Evolutionary conservation across 2,329 filamentous ascomycete genomes (phyloP), one percentile per base, ranked within the genome.

Genomic region (Lachnellula suecica): DNA sequence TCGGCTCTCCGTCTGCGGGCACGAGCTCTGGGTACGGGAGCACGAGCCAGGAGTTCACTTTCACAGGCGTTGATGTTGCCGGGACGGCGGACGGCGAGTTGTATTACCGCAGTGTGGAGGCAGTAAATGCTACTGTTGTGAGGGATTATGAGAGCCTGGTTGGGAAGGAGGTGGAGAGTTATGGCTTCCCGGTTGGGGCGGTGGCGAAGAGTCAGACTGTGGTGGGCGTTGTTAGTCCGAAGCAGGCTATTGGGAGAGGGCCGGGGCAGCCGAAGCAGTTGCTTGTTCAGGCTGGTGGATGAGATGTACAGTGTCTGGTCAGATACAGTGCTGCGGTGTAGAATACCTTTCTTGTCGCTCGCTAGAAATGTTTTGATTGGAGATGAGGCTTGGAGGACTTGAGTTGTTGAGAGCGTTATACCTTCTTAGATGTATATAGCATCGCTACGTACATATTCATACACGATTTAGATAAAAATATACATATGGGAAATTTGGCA

Each of bases 21-120:
- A 66, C 46, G 76, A 76, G 44, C 31, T 77, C 70, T 15, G 79
- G 79, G 15, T 79, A 70, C 47, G 84, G 84, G 7, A 75, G 69
- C 22, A 83, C 80, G 6, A 73, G 73, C 51, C 84, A 89, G 67
- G 68, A 72, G 2, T 79, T 87, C 55, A 66, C 60, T 6, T 82
- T 88, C 55, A 47, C 15, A 5, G 71, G 71, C n/a, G 77, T 78
- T 5, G 63, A 79, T 29, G 27, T 37, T 3, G 51, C 45, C 19
- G 58, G 46, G 4, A 22, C n/a, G 2, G 23, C 40, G 4, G 57
- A 57, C 27, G 56, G 34, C 13, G 63, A 67, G 44, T 52, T 68
- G 66, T 90, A 87, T 66, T 71, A 68, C 51, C 74, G 85, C 19
- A 73, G 80, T 44, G 79, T 87, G 23, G 66, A 70, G 24, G 79